Base-by-base conservation (phyloP, 2,329 filamentous ascomycete species). In the Penicillium sp. region DNA sequence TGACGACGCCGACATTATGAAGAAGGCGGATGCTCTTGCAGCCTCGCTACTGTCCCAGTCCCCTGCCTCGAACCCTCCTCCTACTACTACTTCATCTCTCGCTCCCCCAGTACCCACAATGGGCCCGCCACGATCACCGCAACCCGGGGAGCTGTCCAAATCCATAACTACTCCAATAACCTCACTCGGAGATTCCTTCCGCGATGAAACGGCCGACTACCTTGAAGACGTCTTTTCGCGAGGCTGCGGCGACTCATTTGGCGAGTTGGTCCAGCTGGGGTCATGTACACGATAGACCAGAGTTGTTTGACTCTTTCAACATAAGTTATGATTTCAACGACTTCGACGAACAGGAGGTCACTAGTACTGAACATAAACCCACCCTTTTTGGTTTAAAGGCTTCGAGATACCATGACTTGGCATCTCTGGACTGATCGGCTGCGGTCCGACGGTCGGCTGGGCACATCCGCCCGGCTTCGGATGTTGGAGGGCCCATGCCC, bases 201-300 rank as follows among this genome's bases (percentile, higher is more conserved):
- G 67, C 41, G 73, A 76, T 12, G 74, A 76, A 14, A 76, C 74
- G 6, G 72, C 74, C 2, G 61, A 69, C 17, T 66, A 71, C 34
- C 58, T 69, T 34, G 67, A 69, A 55, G 65, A 67, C 28, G 57
- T 61, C 34, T 68, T 65, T 35, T 43, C 64, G 4, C 60, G 56
- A 3, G 64, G 64, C 17, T 55, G 48, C 20, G 64, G 58, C 2
- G 65, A 67, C 28, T 65, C 61, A 14, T 68, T 69, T 61, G 52
- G 58, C 25, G 58, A 65, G 48, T 38, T 63, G 6, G 49, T 62
- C 53, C 58, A 63, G 48, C 50, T 54, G 6, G 55, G 56, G 22
- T 58, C 42, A 5, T 38, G n/a, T n/a, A 15, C 51, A 31, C 22
- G 25, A 42, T 53, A 41, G 15, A 22, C n/a, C 31, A 2, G n/a